Percentiles rank a stretch among this genome's conserved stretches.
Evolutionary conservation across 192 early-diverging fungal species (phyloP).

Genomic region (Rhizophagus sp.): DNA sequence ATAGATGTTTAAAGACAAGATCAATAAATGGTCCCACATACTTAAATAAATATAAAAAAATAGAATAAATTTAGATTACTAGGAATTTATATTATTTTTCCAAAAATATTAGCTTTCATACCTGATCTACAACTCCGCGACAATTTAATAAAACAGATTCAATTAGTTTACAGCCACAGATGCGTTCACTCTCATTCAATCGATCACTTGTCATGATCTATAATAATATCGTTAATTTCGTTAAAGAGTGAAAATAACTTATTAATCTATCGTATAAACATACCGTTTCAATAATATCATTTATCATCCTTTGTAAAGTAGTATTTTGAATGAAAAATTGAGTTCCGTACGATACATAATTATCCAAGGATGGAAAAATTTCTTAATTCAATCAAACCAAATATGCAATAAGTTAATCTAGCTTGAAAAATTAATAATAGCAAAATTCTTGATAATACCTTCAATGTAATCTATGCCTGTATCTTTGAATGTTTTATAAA

Average conservation of each 20-base stretch:
- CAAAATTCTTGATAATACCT: slow-evolving; percentile 21
- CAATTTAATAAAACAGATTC: slow-evolving; percentile 86
- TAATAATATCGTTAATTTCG: slow-evolving; percentile 1
- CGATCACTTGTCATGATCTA: slow-evolving; percentile 73
- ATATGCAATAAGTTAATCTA: background rate
- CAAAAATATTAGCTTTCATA: slow-evolving; percentile 17
- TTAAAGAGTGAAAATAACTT: background rate
- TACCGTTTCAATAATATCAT: slow-evolving; percentile 84
- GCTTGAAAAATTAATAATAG: background rate
- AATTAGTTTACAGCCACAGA: slow-evolving; percentile 80
- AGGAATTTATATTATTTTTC: background rate
- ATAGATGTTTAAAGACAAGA: slow-evolving; percentile 66
- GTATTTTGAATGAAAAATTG: slow-evolving; percentile 69
- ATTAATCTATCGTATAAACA: background rate
- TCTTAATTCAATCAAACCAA: slow-evolving; percentile 42
- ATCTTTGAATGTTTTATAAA: slow-evolving; percentile 78
- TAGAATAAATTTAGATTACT: background rate
- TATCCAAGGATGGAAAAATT: slow-evolving; percentile 89
- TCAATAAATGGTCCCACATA: slow-evolving; percentile 71
- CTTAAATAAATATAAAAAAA: slow-evolving; percentile 31
- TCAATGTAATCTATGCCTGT: slow-evolving; percentile 86
- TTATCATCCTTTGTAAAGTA: slow-evolving; percentile 71
- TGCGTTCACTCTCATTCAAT: slow-evolving; percentile 75
- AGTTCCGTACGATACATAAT: slow-evolving; percentile 87
- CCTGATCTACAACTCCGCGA: slow-evolving; percentile 76